Evolutionary conservation across 2,329 filamentous ascomycete species (phyloP).

Genomic region (Curvularia sp.): DNA sequence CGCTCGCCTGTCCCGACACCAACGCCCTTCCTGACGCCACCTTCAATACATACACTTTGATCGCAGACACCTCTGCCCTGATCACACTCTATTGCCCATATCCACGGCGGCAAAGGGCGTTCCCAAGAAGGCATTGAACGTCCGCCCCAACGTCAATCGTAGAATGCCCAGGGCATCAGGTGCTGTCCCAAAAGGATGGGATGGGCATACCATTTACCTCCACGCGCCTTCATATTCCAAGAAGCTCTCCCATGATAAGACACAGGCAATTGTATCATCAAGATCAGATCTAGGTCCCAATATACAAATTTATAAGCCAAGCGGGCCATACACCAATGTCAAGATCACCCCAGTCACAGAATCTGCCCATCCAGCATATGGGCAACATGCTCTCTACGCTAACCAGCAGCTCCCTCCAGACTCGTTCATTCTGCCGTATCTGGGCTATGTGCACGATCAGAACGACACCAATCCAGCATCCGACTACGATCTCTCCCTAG

Average conservation of each 20-base stretch:
- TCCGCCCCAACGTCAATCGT: background rate
- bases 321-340: slow-evolving; percentile 48
- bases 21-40: background rate
- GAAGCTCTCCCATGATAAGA: slow-evolving; percentile 32
- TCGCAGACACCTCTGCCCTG: background rate
- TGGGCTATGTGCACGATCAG: slow-evolving; percentile 58
- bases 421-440: slow-evolving; percentile 58
- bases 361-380: slow-evolving; percentile 55
- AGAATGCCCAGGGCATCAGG: slow-evolving; percentile 10
- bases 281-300: slow-evolving; percentile 27
- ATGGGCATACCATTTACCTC: slow-evolving; percentile 35
- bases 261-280: slow-evolving; percentile 30
- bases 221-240: slow-evolving; percentile 43
- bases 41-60: background rate
- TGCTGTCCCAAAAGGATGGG: slow-evolving; percentile 44
- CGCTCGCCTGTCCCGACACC: background rate
- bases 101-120: background rate
- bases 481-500: slow-evolving; percentile 61
- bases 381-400: slow-evolving; percentile 59
- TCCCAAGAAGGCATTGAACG: background rate
- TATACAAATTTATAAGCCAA: slow-evolving; percentile 23
- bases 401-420: slow-evolving; percentile 53
- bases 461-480: slow-evolving; percentile 52
- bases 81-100: background rate
- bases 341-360: slow-evolving; percentile 53